A percentile compares a stretch with the other conserved stretches of the same genome.
Conservation (phyloP, 208 protist genomes). For the Acanthamoeba triangularis region DNA sequence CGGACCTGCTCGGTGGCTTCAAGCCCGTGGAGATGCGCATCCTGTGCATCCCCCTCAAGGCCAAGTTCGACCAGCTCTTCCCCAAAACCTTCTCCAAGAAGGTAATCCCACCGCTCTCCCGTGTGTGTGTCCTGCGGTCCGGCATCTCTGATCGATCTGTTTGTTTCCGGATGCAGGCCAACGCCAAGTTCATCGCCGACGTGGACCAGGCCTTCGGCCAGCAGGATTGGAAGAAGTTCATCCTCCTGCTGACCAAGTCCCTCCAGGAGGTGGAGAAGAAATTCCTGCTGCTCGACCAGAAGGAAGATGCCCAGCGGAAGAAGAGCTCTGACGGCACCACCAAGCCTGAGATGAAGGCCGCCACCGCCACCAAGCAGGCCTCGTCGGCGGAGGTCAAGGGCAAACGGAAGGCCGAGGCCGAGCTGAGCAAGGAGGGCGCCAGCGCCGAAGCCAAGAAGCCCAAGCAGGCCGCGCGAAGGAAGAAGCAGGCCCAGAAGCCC, state of each 20-base stretch:
- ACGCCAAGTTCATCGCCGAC: slow-evolving; percentile 83
- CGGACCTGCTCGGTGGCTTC: slow-evolving; percentile 99
- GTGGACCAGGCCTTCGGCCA: slow-evolving; percentile 87
- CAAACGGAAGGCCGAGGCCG: slow-evolving; percentile 34
- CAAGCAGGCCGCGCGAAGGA: slow-evolving; percentile 11
- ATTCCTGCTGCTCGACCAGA: slow-evolving; percentile 63
- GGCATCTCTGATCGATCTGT: background rate
- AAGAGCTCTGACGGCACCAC: background rate
- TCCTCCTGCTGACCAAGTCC: slow-evolving; percentile 82
- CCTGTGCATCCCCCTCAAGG: slow-evolving; percentile 90
- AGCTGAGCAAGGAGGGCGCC: slow-evolving; percentile 42
- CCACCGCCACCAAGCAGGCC: background rate
- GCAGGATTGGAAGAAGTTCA: slow-evolving; percentile 91
- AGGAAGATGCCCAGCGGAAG: background rate
- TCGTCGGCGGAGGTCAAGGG: background rate
- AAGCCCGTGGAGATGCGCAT: slow-evolving; percentile 97
- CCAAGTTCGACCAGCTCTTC: slow-evolving; percentile 96
- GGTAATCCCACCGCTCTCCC: background rate
- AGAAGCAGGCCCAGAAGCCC: slow-evolving; percentile 3
- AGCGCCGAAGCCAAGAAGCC: slow-evolving; percentile 26
- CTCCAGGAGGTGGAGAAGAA: slow-evolving; percentile 83
- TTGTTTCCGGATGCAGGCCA: slow-evolving; percentile 12
- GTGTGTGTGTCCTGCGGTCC: background rate
- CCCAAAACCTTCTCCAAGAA: slow-evolving; percentile 94
- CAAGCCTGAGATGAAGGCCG: background rate